phyloP scores from a whole-genome alignment of 176 grass and related monocot genomes.

The Puya raimondii region DNA sequence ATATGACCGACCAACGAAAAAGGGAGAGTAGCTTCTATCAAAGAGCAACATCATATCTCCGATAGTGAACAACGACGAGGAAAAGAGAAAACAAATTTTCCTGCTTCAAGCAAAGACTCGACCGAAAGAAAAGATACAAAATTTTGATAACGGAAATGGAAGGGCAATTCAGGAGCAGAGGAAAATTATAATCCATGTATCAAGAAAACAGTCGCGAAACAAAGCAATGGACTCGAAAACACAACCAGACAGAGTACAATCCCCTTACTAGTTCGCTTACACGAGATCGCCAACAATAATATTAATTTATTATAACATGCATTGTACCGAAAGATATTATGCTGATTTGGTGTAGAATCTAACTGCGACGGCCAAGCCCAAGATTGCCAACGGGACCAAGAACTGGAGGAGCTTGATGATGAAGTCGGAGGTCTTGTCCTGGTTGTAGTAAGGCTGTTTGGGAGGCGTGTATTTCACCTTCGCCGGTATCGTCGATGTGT shows the following conservation, averaged over 20 bases:
- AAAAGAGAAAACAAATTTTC: too few relatives aligned
- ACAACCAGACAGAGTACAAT: background rate
- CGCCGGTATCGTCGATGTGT: conserved; percentile 45
- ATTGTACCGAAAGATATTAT: background rate
- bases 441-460: conserved; percentile 81
- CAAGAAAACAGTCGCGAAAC: background rate
- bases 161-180: background rate
- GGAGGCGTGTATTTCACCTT: conserved; percentile 52
- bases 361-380: conserved; percentile 63
- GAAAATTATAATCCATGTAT: background rate
- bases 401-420: conserved; percentile 79
- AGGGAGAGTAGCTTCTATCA: too few relatives aligned
- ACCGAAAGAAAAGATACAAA: background rate
- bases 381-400: conserved; percentile 66
- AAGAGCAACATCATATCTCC: too few relatives aligned
- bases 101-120: too few relatives aligned
- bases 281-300: background rate
- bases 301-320: background rate
- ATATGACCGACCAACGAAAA: too few relatives aligned
- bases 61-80: too few relatives aligned
- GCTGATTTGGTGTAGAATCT: conserved; percentile 88
- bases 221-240: background rate
- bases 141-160: background rate
- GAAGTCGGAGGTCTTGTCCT: conserved; percentile 74
- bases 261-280: background rate